phyloP scores from a whole-genome alignment of 306 rosid species.

The Vicia faba region DNA sequence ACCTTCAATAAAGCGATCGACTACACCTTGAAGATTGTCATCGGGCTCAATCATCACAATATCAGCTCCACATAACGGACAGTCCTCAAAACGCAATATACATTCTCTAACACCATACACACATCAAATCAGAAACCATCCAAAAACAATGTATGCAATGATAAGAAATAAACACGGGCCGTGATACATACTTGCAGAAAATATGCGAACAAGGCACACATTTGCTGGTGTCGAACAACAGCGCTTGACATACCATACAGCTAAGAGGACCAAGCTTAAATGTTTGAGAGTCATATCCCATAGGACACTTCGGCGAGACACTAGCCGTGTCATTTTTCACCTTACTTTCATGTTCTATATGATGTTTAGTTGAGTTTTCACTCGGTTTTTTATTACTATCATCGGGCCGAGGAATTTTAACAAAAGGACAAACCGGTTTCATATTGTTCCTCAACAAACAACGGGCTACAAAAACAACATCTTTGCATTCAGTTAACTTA shows the following conservation, averaged over 20 bases:
- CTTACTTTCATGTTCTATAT: conserved; percentile 48
- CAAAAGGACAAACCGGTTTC: conserved; percentile 92
- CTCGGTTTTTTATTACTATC: conserved; percentile 53
- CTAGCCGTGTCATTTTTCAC: conserved; percentile 42
- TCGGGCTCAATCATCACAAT: conserved; percentile 79
- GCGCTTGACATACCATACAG: conserved; percentile 75
- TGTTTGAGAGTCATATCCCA: conserved; percentile 79
- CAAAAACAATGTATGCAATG: conserved; percentile 12
- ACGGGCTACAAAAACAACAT: conserved; percentile 39
- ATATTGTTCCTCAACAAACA: conserved; percentile 44
- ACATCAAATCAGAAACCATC: conserved; percentile 29
- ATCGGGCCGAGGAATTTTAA: conserved; percentile 80
- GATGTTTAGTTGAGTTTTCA: conserved; percentile 47
- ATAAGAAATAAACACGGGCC: conserved; percentile 17
- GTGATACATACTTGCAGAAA: conserved; percentile 69
- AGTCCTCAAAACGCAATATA: conserved; percentile 79
- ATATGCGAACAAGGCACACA: conserved; percentile 82
- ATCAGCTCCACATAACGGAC: conserved; percentile 92
- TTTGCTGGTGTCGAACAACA: conserved; percentile 58
- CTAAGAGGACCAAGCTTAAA: conserved; percentile 96
- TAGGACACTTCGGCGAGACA: conserved; percentile 70
- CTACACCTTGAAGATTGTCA: conserved; percentile 69
- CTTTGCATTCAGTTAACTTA: conserved; percentile 15
- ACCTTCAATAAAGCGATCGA: conserved; percentile 93
- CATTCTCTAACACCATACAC: conserved; percentile 60